These are phyloP conservation scores for Solanum hybrid DNA, from an alignment of 305 asterid genomes.

Conservation along the genomic window DNA sequence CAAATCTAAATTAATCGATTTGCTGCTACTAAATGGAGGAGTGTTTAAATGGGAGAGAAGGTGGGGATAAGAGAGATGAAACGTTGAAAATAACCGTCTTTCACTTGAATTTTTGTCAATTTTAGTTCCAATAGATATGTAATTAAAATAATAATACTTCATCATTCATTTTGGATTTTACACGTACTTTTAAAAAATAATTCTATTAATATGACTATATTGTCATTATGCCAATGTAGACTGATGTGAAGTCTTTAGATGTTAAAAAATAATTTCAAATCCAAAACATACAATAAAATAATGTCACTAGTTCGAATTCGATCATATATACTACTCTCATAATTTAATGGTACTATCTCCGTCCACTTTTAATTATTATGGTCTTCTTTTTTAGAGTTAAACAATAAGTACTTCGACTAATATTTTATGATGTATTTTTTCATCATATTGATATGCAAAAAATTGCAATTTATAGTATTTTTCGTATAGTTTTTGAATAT, in stretches of 20 bases:
- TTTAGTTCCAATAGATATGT: too few species aligned
- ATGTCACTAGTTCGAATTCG: not conserved
- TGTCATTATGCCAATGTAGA: not conserved
- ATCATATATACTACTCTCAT: not conserved
- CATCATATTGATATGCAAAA: too few species aligned
- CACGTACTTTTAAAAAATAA: accelerated
- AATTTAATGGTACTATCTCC: not conserved
- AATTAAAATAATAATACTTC: too few species aligned
- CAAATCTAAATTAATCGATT: not conserved
- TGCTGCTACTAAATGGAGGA: not conserved
- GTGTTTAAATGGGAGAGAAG: not conserved
- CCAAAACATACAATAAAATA: not conserved
- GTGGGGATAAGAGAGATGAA: not conserved
- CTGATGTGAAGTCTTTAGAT: not conserved
- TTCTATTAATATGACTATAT: not conserved
- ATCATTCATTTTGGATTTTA: not conserved
- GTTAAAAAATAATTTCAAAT: not conserved
- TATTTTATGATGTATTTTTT: too few species aligned
- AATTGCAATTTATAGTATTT: too few species aligned
- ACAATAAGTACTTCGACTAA: too few species aligned
- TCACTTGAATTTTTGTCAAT: not conserved
- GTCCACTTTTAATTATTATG: too few species aligned
- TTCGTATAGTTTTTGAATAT: too few species aligned
- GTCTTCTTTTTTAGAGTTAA: too few species aligned
- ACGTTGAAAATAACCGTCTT: accelerated